Evolutionary conservation across 805 yeast species (phyloP).

Genomic region (Hanseniaspora osmophila): DNA sequence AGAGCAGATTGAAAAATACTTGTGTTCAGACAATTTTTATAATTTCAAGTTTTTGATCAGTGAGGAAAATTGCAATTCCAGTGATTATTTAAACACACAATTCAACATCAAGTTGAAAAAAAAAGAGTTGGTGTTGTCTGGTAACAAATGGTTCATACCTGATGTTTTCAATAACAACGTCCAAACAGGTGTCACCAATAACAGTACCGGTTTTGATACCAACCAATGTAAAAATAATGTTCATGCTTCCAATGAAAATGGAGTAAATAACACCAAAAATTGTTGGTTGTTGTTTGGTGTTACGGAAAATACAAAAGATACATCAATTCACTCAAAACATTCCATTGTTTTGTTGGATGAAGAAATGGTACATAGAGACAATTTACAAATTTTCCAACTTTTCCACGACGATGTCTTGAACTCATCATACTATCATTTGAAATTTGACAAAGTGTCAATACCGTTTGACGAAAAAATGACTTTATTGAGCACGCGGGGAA

Average conservation of each 20-base stretch:
- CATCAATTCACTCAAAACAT: slow-evolving; percentile 34
- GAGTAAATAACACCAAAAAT: slow-evolving; percentile 3
- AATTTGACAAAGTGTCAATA: slow-evolving; percentile 34
- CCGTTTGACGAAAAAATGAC: slow-evolving; percentile 19
- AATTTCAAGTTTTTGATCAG: slow-evolving; percentile 55
- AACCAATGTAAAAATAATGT: not conserved
- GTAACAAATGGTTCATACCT: slow-evolving; percentile 58
- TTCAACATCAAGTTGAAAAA: slow-evolving; percentile 27
- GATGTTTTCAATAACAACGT: slow-evolving; percentile 40
- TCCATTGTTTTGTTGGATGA: slow-evolving; percentile 39
- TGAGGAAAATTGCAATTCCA: slow-evolving; percentile 44
- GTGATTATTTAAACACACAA: slow-evolving; percentile 47
- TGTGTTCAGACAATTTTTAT: slow-evolving; percentile 31
- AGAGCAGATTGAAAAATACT: slow-evolving; percentile 27
- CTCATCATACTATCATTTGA: slow-evolving; percentile 40
- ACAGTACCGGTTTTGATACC: slow-evolving; percentile 1
- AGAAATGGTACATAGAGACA: not conserved
- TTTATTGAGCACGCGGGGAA: slow-evolving; percentile 34
- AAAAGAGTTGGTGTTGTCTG: slow-evolving; percentile 33
- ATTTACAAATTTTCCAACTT: slow-evolving; percentile 21
- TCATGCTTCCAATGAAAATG: too few relatives aligned
- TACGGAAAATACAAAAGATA: slow-evolving; percentile 13
- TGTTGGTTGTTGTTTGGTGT: slow-evolving; percentile 22
- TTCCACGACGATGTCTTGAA: slow-evolving; percentile 35
- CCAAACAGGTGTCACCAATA: slow-evolving; percentile 27